Evolutionary conservation across 257 asterid species (phyloP), one percentile per base, ranked within the genome.

Genomic region (Parsonsia alboflavescens): DNA sequence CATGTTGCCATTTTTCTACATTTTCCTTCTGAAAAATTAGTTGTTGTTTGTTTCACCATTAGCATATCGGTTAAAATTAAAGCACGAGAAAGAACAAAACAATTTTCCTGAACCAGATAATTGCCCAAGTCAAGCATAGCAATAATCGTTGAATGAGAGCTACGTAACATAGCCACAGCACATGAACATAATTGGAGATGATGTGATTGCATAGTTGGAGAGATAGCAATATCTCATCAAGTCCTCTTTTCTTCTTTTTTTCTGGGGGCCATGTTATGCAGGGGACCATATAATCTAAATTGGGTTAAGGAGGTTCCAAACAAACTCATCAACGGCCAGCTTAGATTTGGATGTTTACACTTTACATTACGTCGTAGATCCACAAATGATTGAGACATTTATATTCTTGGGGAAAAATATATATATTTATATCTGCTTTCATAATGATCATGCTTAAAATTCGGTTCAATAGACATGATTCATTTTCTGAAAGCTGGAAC

Each of bases 1-100:
- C 96, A 0, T 80, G 77, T 24, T 88, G 91, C 96, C 93, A 89
- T 79, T 84, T 89, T 52, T 87, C 92, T 2, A 69, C 91, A 67
- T 79, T 84, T 46, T 88, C 97, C 84, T 85, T 88, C 91, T 88
- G 82, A 24, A 78, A 33, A 33, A 33, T 33, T 33, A 3, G 39
- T 33, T 33, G 1, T 33, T 33, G 1, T 33, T 33, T 33, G 1
- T 33, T 33, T 33, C 39, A 19, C 41, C 62, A 62, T 63, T 15
- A 64, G 13, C 17, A 44, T 28, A 15, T 2, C 21, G 12, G 26
- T 58, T n/a, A 33, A 49, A 22, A 30, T 11, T 9, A 21, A 17
- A 13, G 6, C 21, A 36, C 2, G n/a, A 10, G 58, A 71, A n/a
- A 49, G 42, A 50, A 61, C 42, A 50, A 5, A 46, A n/a, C n/a